A percentile compares a stretch with the other conserved stretches of the same genome.
These are phyloP conservation scores for Thraustochytrium sp. DNA, from an alignment of 352 stramenopile genomes.

Conservation along the genomic window DNA sequence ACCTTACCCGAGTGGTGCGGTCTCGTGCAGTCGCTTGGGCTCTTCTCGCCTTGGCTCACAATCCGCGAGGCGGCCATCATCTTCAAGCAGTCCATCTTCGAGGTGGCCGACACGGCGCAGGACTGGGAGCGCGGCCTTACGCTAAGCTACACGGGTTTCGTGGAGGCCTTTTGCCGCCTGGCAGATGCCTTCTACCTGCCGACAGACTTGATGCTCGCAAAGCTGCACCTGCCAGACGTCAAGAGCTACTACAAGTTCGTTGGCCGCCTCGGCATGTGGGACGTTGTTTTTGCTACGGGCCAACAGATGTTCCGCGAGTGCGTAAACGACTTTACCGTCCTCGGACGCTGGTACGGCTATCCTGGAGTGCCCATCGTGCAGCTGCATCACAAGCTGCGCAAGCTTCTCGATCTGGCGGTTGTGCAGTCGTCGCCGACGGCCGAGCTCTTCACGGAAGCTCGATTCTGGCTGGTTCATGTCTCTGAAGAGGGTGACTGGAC, in stretches of 20 bases:
- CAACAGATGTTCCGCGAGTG: not conserved
- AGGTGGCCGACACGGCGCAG: slow-evolving; percentile 22
- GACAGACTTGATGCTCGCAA: not conserved
- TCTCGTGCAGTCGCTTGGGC: not conserved
- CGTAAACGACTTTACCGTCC: slow-evolving; percentile 26
- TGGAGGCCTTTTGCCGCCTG: slow-evolving; percentile 23
- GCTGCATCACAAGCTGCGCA: not conserved
- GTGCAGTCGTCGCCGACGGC: not conserved
- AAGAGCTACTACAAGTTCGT: not conserved
- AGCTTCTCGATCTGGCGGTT: not conserved
- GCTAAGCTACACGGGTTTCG: slow-evolving; percentile 15
- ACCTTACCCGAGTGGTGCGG: slow-evolving; percentile 12
- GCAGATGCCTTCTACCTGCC: slow-evolving; percentile 20
- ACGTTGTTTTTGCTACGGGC: not conserved
- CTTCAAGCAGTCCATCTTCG: slow-evolving; percentile 23
- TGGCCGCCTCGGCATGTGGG: not conserved
- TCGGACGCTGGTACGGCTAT: not conserved
- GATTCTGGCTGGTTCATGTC: not conserved
- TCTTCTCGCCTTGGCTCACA: not conserved
- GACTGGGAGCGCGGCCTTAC: slow-evolving; percentile 20
- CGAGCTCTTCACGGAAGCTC: not conserved
- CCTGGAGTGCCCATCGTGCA: not conserved
- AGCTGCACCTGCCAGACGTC: not conserved
- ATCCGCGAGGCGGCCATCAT: slow-evolving; percentile 24
- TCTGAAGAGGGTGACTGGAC: not conserved